A percentile compares a stretch with the other conserved stretches of the same genome.
Conservation (phyloP, 495 filamentous ascomycete species). For the Viridothelium virens region DNA sequence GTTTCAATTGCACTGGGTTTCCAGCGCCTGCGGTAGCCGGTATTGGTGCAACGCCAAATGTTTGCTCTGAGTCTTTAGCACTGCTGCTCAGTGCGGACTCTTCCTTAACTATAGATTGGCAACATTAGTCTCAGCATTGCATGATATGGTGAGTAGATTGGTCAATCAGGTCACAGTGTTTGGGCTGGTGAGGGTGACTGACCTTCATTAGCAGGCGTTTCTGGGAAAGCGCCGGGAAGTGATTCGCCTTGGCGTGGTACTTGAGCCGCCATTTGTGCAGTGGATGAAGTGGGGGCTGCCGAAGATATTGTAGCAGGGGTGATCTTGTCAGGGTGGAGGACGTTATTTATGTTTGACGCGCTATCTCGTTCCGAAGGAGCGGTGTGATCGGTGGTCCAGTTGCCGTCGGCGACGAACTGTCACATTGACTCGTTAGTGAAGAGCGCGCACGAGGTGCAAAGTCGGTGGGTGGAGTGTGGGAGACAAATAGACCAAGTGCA, state of each 20-base stretch:
- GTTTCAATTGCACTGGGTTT: constrained; percentile 70
- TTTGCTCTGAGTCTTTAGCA: constrained; percentile 22
- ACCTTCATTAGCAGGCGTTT: constrained; percentile 51
- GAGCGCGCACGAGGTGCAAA: neutral
- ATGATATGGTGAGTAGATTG: neutral
- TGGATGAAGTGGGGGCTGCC: constrained; percentile 66
- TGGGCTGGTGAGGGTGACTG: neutral
- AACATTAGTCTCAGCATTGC: neutral
- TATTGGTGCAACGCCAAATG: constrained; percentile 54
- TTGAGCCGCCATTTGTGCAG: constrained; percentile 58
- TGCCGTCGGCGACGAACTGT: constrained; percentile 87
- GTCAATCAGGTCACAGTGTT: too few relatives aligned
- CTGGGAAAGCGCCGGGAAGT: constrained; percentile 72
- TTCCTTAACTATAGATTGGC: constrained; percentile 15
- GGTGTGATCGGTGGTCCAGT: constrained; percentile 72
- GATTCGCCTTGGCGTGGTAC: constrained; percentile 54
- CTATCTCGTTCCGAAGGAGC: constrained; percentile 72
- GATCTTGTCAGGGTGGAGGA: constrained; percentile 69
- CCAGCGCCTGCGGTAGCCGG: constrained; percentile 69
- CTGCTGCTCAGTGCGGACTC: constrained; percentile 19
- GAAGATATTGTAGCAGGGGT: constrained; percentile 49
- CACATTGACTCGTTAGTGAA: neutral
- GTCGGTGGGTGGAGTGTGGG: neutral
- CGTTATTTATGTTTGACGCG: constrained; percentile 77
- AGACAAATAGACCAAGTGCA: neutral